Percentiles rank a stretch among this genome's conserved stretches.
phyloP scores from a whole-genome alignment of 176 grass and related monocot species.

The Pontederia paniculata region DNA sequence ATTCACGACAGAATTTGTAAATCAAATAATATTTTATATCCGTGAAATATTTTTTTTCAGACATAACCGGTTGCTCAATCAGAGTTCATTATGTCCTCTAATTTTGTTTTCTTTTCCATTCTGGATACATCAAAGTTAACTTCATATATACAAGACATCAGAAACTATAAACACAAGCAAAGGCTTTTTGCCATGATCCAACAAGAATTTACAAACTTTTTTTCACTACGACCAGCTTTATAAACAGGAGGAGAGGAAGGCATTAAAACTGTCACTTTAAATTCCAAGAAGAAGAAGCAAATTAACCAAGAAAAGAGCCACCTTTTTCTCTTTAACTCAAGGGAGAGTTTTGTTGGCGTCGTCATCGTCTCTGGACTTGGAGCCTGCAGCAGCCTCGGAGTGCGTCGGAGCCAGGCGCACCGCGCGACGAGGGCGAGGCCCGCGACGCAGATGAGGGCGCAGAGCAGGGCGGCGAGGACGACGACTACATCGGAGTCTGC shows the following conservation, averaged over 20 bases:
- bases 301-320: neutral
- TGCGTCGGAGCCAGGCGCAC: slow-evolving; percentile 38
- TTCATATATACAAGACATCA: too few relatives aligned
- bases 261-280: neutral
- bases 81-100: too few relatives aligned
- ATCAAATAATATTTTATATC: too few relatives aligned
- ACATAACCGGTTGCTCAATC: too few relatives aligned
- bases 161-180: too few relatives aligned
- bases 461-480: slow-evolving; percentile 49
- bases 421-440: slow-evolving; percentile 39
- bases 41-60: too few relatives aligned
- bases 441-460: slow-evolving; percentile 52
- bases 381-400: too few relatives aligned
- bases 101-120: too few relatives aligned
- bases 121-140: too few relatives aligned
- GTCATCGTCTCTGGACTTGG: neutral
- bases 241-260: neutral
- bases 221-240: neutral
- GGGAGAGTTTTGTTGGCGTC: slow-evolving; percentile 46
- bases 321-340: slow-evolving; percentile 7
- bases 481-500: slow-evolving; percentile 45
- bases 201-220: neutral
- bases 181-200: too few relatives aligned
- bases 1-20: too few relatives aligned
- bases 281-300: neutral